A percentile compares a stretch with the other conserved stretches of the same genome.
phyloP scores from a whole-genome alignment of 768 basidiomycete species.

The Lactarius pseudohatsudake region DNA sequence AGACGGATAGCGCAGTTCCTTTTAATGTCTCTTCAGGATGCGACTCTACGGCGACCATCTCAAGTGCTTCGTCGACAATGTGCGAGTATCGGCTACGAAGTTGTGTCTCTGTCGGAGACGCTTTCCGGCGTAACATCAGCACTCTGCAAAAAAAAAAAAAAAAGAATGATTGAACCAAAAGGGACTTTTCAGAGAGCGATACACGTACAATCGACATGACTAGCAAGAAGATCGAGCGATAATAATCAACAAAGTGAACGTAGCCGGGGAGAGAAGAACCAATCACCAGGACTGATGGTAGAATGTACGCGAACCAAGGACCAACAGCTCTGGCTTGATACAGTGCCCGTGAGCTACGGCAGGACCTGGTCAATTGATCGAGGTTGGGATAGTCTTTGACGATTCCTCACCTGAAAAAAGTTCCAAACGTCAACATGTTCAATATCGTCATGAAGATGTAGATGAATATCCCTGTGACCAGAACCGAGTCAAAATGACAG shows the following conservation, averaged over 20 bases:
- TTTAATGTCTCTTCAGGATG: neutral
- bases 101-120: conserved; percentile 23
- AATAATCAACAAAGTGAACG: neutral
- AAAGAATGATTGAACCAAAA: neutral
- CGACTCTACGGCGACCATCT: conserved; percentile 9
- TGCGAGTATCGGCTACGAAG: conserved; percentile 1
- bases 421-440: conserved; percentile 26
- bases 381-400: neutral
- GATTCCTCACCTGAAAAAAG: conserved; percentile 21
- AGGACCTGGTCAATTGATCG: neutral
- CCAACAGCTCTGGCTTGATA: too few species aligned
- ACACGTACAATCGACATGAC: conserved; percentile 25
- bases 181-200: neutral
- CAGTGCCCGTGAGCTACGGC: too few species aligned
- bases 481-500: neutral
- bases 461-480: conserved; percentile 18
- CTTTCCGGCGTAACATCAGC: conserved; percentile 25
- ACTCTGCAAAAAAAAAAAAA: conserved; percentile 14
- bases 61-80: conserved; percentile 22
- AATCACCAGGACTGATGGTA: conserved; percentile 25
- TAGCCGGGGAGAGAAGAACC: conserved; percentile 4
- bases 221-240: neutral
- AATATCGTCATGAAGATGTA: conserved; percentile 26
- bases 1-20: neutral
- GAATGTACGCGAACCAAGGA: conserved; percentile 26